phyloP scores from a whole-genome alignment of 2,329 filamentous ascomycete genomes.

The Neonectria magnoliae region DNA sequence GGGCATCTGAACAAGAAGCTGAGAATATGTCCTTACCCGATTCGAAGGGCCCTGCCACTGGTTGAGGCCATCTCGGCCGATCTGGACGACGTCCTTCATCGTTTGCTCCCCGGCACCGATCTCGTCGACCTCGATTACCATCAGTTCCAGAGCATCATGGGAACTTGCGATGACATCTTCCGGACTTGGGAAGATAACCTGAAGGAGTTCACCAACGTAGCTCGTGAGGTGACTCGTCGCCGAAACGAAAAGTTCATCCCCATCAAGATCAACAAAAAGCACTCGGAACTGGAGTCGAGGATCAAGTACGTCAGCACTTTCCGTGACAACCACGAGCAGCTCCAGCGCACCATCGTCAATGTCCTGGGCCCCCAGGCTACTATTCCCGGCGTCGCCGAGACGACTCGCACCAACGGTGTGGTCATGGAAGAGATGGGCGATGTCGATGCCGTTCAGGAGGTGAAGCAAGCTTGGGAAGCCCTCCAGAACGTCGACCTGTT shows the following conservation, averaged over 20 bases:
- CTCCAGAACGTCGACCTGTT: conserved; percentile 95
- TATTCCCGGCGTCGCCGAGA: conserved; percentile 63
- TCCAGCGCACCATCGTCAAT: conserved; percentile 95
- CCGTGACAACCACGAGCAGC: conserved; percentile 95
- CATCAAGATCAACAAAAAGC: conserved; percentile 92
- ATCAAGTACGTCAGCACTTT: conserved; percentile 95
- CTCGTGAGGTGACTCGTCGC: conserved; percentile 91
- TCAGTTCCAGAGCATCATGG: conserved; percentile 89
- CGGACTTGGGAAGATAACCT: conserved; percentile 93
- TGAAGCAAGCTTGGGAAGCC: conserved; percentile 92
- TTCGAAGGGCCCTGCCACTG: conserved; percentile 88
- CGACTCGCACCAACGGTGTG: conserved; percentile 66
- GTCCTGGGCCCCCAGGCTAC: conserved; percentile 84
- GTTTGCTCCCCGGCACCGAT: conserved; percentile 83
- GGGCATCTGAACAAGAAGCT: conserved; percentile 97
- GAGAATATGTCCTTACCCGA: conserved; percentile 94
- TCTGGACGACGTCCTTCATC: conserved; percentile 86
- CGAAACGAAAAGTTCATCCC: conserved; percentile 98
- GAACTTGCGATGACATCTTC: conserved; percentile 85
- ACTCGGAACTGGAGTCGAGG: conserved; percentile 88
- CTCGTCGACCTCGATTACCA: conserved; percentile 92
- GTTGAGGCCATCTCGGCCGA: conserved; percentile 97
- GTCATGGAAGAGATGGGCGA: conserved; percentile 95
- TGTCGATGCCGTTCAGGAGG: conserved; percentile 96
- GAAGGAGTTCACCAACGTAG: conserved; percentile 98